phyloP scores from a whole-genome alignment of 768 basidiomycete species.

The Pulveroboletus sp. region DNA sequence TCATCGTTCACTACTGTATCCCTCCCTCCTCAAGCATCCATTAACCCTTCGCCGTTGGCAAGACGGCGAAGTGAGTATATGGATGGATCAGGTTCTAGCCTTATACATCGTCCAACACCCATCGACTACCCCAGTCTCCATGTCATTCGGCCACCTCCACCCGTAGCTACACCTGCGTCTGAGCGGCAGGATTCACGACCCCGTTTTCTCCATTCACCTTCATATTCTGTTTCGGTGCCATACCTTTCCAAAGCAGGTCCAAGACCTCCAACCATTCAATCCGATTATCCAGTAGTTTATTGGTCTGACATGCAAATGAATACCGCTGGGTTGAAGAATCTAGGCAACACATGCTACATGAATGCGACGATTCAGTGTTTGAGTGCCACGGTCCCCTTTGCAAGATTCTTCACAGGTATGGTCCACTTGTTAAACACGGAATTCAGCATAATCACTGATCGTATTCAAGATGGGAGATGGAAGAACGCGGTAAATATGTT shows the following conservation, averaged over 20 bases:
- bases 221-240: slow-evolving; percentile 29
- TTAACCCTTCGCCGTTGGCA: slow-evolving; percentile 71
- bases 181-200: slow-evolving; percentile 77
- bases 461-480: slow-evolving; percentile 66
- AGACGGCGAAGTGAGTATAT: slow-evolving; percentile 73
- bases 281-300: slow-evolving; percentile 78
- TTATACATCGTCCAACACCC: slow-evolving; percentile 39
- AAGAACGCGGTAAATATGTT: slow-evolving; percentile 75
- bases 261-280: slow-evolving; percentile 59
- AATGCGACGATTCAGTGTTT: slow-evolving; percentile 97
- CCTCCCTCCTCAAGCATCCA: slow-evolving; percentile 80
- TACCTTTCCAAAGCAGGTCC: slow-evolving; percentile 34
- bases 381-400: slow-evolving; percentile 90
- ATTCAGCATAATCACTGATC: slow-evolving; percentile 1
- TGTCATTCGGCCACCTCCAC: slow-evolving; percentile 73
- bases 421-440: not conserved
- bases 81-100: slow-evolving; percentile 59
- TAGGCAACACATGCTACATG: slow-evolving; percentile 99
- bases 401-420: slow-evolving; percentile 84
- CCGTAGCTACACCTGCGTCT: slow-evolving; percentile 60
- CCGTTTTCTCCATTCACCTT: slow-evolving; percentile 37
- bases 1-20: slow-evolving; percentile 40
- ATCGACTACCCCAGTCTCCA: slow-evolving; percentile 83
- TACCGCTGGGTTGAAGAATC: slow-evolving; percentile 84
- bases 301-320: slow-evolving; percentile 81